phyloP scores from a whole-genome alignment of 495 filamentous ascomycete species.

The Amphirosellinia nigrospora region DNA sequence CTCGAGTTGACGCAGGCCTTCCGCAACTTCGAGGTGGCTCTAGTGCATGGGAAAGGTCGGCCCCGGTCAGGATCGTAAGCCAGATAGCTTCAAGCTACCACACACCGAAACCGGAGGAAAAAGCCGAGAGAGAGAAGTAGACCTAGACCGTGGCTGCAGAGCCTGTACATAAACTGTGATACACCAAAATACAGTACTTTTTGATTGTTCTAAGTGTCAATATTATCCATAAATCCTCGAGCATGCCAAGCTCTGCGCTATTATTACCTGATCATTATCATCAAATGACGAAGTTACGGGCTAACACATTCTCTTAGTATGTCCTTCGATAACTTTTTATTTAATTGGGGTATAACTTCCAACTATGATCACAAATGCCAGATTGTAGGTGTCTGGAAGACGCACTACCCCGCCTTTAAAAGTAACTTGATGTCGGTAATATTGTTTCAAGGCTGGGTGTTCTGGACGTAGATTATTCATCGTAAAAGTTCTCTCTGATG shows the following conservation, averaged over 20 bases:
- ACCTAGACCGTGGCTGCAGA: conserved; percentile 14
- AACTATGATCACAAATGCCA: not conserved
- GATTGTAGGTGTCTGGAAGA: too few relatives aligned
- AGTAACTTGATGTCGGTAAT: too few relatives aligned
- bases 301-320: too few relatives aligned
- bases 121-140: conserved; percentile 94
- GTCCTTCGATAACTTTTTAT: too few relatives aligned
- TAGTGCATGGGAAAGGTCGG: conserved; percentile 88
- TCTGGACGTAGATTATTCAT: too few relatives aligned
- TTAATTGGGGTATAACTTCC: not conserved
- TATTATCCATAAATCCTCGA: not conserved
- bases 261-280: too few relatives aligned
- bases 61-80: conserved; percentile 75
- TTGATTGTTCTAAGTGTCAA: conserved; percentile 7
- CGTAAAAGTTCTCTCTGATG: too few relatives aligned
- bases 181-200: conserved; percentile 28
- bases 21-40: conserved; percentile 93
- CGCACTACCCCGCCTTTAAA: too few relatives aligned
- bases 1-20: conserved; percentile 98
- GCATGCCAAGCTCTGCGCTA: not conserved
- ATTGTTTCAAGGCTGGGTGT: too few relatives aligned
- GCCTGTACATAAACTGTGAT: conserved; percentile 44
- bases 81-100: conserved; percentile 93
- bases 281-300: too few relatives aligned
- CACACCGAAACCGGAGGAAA: conserved; percentile 90